Evolutionary conservation across 2,329 filamentous ascomycete species (phyloP).

Genomic region (Nothopassalora personata): DNA sequence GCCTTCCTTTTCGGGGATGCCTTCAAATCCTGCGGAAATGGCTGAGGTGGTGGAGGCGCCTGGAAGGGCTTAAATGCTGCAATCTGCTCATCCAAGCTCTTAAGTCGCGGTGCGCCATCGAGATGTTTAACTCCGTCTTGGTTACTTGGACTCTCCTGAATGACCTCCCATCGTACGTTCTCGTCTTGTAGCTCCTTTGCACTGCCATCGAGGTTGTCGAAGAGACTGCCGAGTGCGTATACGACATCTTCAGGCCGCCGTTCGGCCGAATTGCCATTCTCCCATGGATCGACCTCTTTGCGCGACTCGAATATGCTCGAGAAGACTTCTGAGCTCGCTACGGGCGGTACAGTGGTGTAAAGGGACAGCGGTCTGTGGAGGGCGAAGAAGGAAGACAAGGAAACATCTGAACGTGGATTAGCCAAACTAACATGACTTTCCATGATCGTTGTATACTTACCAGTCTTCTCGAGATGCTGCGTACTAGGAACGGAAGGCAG

Average conservation of each 20-base stretch:
- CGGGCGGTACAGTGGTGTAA: slow-evolving; percentile 70
- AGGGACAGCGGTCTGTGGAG: slow-evolving; percentile 91
- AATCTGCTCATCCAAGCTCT: slow-evolving; percentile 38
- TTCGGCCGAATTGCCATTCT: slow-evolving; percentile 43
- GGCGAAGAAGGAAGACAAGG: slow-evolving; percentile 89
- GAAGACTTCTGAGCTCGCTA: slow-evolving; percentile 68
- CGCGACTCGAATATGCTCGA: slow-evolving; percentile 69
- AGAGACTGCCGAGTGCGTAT: slow-evolving; percentile 42
- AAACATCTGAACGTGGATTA: slow-evolving; percentile 58
- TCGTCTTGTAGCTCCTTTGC: slow-evolving; percentile 29
- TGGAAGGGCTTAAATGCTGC: slow-evolving; percentile 65
- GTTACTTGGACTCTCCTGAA: slow-evolving; percentile 33
- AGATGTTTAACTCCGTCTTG: slow-evolving; percentile 29
- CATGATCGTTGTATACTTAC: background rate
- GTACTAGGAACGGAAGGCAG: slow-evolving; percentile 72
- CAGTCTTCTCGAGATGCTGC: slow-evolving; percentile 54
- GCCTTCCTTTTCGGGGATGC: slow-evolving; percentile 15
- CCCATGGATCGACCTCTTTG: slow-evolving; percentile 43
- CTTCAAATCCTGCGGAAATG: slow-evolving; percentile 34
- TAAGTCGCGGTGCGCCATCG: slow-evolving; percentile 25
- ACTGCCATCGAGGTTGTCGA: slow-evolving; percentile 33
- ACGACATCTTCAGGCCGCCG: slow-evolving; percentile 37
- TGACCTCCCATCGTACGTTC: slow-evolving; percentile 34
- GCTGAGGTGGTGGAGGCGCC: slow-evolving; percentile 72
- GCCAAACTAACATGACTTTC: background rate